phyloP scores from a whole-genome alignment of 2,329 filamentous ascomycete genomes.

The Diaporthe ilicicola region DNA sequence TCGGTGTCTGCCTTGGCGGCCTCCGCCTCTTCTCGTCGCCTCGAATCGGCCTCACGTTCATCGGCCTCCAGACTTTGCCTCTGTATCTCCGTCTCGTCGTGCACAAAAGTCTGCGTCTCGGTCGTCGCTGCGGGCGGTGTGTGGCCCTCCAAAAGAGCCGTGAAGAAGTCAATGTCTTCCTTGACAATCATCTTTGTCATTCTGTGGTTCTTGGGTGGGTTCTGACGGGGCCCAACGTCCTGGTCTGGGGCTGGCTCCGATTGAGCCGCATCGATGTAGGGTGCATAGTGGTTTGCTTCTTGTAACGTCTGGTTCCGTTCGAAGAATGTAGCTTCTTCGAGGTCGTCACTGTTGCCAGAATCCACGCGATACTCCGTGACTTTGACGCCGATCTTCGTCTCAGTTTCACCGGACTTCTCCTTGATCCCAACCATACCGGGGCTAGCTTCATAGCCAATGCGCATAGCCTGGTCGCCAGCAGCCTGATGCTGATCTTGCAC shows the following conservation, averaged over 20 bases:
- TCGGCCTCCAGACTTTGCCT: background rate
- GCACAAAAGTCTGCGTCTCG: background rate
- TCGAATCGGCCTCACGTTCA: background rate
- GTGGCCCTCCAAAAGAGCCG: slow-evolving; percentile 10
- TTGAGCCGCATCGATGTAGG: background rate
- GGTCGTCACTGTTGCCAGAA: background rate
- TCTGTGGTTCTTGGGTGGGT: background rate
- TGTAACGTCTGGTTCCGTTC: background rate
- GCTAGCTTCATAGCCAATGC: background rate
- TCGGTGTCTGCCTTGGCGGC: slow-evolving; percentile 35
- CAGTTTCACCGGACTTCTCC: background rate
- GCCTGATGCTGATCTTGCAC: background rate
- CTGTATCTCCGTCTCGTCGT: background rate
- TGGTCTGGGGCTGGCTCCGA: background rate
- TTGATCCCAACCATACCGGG: too few relatives aligned
- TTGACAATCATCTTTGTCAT: slow-evolving; percentile 23
- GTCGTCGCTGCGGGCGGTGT: background rate
- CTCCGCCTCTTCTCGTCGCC: slow-evolving; percentile 33
- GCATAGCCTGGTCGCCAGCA: background rate
- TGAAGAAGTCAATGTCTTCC: slow-evolving; percentile 27
- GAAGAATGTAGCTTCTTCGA: background rate
- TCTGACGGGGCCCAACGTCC: background rate
- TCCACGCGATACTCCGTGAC: background rate
- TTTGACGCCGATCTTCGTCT: background rate
- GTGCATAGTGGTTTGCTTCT: background rate